Base-by-base conservation (phyloP, 23 red algal genomes). In the Gracilaria vermiculophylla region DNA sequence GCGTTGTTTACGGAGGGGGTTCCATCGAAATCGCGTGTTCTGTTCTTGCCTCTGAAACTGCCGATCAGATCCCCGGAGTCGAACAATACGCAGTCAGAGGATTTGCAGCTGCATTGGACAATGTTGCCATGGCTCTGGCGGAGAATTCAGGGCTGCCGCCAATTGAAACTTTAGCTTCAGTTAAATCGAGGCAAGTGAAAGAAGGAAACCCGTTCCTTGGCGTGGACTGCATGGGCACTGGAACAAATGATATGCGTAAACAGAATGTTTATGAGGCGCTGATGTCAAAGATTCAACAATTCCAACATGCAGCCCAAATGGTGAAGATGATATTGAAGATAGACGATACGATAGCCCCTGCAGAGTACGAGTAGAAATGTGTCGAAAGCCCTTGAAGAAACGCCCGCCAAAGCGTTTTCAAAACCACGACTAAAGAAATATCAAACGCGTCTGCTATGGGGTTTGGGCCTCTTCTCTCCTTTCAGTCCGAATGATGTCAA, bases 291-390 rank as follows among this genome's bases (percentile, higher is more conserved):
- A 80, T 93, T 72, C 93, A 99, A 69, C 97, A 99, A 65, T 53
- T 99, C 6, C 92, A 87, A 61, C 85, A 95, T 53, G 97, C 97
- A 21, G 91, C 97, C 39, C 97, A 99, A 66, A 78, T 99, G 83
- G 82, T 83, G 36, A 94, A 94, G 73, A 99, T 99, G 97, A 95
- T 99, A 34, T 78, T 99, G 34, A 99, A 99, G 80, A 99, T 99
- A 48, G 97, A 99, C 65, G 97, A 99, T 72, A 92, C 92, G 41
- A 94, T 99, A 47, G 53, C 53, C 2, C 84, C 84, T 3, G 66
- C 69, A 60, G 84, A 88, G 27, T 88, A 88, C 53, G 84, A 88
- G 56, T 88, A 88, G 74, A 69, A 32, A n/a, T n/a, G n/a, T n/a
- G n/a, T n/a, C n/a, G n/a, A n/a, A n/a, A n/a, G n/a, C n/a, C n/a